Conservation (phyloP, 148 eudicot genomes). For the Vaccinium darrowii region DNA sequence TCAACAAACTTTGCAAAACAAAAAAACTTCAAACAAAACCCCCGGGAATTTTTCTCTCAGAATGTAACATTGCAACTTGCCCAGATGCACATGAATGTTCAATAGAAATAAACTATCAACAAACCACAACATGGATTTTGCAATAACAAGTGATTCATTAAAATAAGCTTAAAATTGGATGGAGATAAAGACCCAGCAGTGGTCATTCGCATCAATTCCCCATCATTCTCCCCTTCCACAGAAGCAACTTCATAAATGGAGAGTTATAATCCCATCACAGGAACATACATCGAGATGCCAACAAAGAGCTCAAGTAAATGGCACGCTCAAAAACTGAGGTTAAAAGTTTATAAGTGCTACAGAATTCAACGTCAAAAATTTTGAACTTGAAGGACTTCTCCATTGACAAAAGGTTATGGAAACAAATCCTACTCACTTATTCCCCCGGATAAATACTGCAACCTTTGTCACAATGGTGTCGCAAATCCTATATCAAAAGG, state of each 20-base stretch:
- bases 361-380: not conserved
- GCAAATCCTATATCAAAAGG: constrained; percentile 47
- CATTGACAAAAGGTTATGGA: constrained; percentile 4
- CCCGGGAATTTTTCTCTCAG: not conserved
- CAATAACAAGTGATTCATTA: not conserved
- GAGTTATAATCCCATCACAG: not conserved
- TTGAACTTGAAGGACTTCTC: constrained; percentile 13
- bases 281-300: not conserved
- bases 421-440: constrained; percentile 16
- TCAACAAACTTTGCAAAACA: not conserved
- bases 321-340: not conserved
- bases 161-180: not conserved
- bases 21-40: not conserved
- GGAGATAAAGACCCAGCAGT: not conserved
- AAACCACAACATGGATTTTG: not conserved
- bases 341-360: constrained; percentile 9
- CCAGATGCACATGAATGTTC: not conserved
- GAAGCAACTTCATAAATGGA: not conserved
- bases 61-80: not conserved
- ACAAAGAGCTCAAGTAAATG: not conserved
- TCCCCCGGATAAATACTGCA: constrained; percentile 14
- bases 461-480: constrained; percentile 47
- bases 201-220: not conserved
- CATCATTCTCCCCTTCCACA: not conserved
- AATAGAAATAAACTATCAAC: not conserved